Conservation (phyloP, 768 basidiomycete species). For the Mycena alexandri region DNA sequence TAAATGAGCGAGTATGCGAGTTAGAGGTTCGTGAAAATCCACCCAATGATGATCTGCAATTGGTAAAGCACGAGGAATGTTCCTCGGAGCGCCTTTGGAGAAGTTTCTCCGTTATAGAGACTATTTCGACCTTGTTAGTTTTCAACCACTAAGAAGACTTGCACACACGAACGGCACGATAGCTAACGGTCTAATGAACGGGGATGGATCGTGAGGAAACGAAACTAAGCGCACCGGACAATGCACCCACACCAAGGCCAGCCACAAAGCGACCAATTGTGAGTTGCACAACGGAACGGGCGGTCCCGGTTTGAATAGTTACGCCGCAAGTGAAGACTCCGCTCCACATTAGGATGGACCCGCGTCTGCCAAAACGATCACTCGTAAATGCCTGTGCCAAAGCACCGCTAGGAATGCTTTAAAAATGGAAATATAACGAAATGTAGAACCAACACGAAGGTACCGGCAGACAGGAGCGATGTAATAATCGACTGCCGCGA, state of each 20-base stretch:
- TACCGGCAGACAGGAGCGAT: constrained; percentile 80
- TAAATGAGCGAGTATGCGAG: background rate
- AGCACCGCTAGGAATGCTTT: constrained; percentile 60
- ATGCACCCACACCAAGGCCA: constrained; percentile 81
- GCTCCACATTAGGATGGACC: constrained; percentile 83
- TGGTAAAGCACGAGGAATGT: constrained; percentile 81
- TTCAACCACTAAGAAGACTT: background rate
- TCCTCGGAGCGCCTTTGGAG: constrained; percentile 81
- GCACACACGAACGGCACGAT: constrained; percentile 60
- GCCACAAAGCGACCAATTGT: constrained; percentile 81
- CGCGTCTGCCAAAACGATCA: constrained; percentile 77
- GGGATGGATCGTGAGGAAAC: background rate
- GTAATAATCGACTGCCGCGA: constrained; percentile 83
- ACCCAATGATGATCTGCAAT: constrained; percentile 82
- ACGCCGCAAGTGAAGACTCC: constrained; percentile 78
- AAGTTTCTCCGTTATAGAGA: constrained; percentile 85
- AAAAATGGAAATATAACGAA: constrained; percentile 2
- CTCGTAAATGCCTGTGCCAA: constrained; percentile 80
- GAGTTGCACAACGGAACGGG: constrained; percentile 71
- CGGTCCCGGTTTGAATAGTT: constrained; percentile 77
- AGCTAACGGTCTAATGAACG: constrained; percentile 45
- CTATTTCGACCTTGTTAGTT: constrained; percentile 43
- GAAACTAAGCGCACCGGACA: constrained; percentile 65
- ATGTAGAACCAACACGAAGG: constrained; percentile 59
- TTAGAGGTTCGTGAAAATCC: constrained; percentile 33